phyloP scores from a whole-genome alignment of 169 alveolate genomes.

The Plasmodium blacklocki region DNA sequence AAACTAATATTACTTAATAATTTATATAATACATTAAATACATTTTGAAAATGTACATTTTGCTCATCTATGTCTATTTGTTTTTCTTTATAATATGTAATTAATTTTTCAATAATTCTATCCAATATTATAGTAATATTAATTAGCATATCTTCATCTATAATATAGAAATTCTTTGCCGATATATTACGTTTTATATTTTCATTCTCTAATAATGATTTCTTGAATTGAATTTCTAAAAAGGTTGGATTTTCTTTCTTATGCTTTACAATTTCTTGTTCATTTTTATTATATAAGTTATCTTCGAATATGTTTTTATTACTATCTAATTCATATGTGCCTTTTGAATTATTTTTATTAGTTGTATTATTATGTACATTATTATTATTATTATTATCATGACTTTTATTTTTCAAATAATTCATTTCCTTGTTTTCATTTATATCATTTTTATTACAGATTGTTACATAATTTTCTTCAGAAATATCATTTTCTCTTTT shows the following conservation, averaged over 20 bases:
- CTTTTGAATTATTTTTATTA: too few species aligned
- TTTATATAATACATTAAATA: constrained; percentile 48
- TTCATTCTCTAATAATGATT: constrained; percentile 61
- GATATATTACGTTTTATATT: constrained; percentile 53
- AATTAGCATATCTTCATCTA: constrained; percentile 59
- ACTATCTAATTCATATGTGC: too few species aligned
- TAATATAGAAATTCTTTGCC: constrained; percentile 55
- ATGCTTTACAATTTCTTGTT: neutral
- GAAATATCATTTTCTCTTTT: too few species aligned
- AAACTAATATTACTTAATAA: constrained; percentile 51
- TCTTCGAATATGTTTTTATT: too few species aligned
- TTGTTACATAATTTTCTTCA: too few species aligned
- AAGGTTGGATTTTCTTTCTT: constrained; percentile 6
- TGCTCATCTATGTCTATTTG: constrained; percentile 23
- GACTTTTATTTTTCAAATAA: too few species aligned
- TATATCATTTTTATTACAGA: too few species aligned
- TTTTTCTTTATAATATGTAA: constrained; percentile 29
- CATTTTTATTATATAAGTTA: too few species aligned
- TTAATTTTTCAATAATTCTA: constrained; percentile 37
- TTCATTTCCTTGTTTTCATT: too few species aligned
- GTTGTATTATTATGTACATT: too few species aligned
- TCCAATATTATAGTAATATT: constrained; percentile 46
- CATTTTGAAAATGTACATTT: constrained; percentile 34
- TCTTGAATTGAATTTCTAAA: constrained; percentile 37
- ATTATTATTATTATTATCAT: too few species aligned